phyloP scores from a whole-genome alignment of 192 early-diverging fungal species.

The Globomyces pollinis-pini region DNA sequence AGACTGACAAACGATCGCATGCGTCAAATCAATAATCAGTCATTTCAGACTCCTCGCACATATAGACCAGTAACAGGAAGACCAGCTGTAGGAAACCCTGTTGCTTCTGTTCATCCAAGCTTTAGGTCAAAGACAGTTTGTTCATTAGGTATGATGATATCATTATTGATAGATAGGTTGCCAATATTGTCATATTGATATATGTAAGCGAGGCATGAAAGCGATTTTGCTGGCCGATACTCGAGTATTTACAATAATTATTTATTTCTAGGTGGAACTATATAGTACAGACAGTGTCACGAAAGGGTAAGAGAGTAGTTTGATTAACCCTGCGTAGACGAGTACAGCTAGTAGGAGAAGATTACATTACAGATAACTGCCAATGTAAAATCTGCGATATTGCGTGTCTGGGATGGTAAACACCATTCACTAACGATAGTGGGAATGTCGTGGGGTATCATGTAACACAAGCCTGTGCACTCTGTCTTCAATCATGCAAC shows the following conservation, averaged over 20 bases:
- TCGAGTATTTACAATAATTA: slow-evolving; percentile 14
- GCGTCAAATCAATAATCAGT: too few relatives aligned
- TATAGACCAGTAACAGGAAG: too few relatives aligned
- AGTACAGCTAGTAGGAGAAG: slow-evolving; percentile 69
- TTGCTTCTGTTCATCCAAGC: slow-evolving; percentile 36
- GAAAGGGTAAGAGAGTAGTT: too few relatives aligned
- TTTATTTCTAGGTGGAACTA: slow-evolving; percentile 49
- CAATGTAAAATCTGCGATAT: slow-evolving; percentile 70
- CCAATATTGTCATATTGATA: slow-evolving; percentile 39
- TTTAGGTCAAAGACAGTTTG: slow-evolving; percentile 58
- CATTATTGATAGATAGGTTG: slow-evolving; percentile 51
- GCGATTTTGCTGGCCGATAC: slow-evolving; percentile 72
- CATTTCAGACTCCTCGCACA: too few relatives aligned
- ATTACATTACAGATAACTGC: slow-evolving; percentile 72
- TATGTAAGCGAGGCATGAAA: slow-evolving; percentile 74
- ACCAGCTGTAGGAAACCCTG: neutral
- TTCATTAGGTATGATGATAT: too few relatives aligned
- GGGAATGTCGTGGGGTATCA: slow-evolving; percentile 60
- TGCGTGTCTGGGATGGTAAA: slow-evolving; percentile 68
- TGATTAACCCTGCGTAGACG: slow-evolving; percentile 30
- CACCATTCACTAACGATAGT: slow-evolving; percentile 18
- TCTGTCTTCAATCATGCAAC: slow-evolving; percentile 14
- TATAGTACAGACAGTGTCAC: slow-evolving; percentile 66
- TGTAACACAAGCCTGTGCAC: slow-evolving; percentile 34
- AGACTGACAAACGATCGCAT: too few relatives aligned